These are phyloP conservation scores for Yamadazyma sp. DNA, from an alignment of 1,139 yeast species.

Conservation along the genomic window DNA sequence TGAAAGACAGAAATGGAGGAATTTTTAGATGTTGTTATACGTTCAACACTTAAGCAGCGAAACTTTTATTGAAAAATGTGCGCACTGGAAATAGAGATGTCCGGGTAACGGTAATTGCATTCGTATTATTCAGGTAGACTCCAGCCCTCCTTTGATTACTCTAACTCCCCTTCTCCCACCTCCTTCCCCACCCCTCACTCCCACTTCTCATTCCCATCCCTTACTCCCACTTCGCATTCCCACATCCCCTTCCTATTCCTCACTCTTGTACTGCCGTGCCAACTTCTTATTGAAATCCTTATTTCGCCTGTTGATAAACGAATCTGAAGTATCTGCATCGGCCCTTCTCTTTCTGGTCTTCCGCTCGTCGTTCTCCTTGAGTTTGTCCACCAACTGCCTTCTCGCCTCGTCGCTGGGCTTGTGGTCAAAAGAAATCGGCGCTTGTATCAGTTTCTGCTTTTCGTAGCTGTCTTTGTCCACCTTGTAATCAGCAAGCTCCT, in stretches of 20 bases:
- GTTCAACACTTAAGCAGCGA: neutral
- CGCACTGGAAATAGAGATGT: conserved; percentile 1
- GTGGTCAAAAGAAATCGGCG: conserved; percentile 3
- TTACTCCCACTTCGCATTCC: too few relatives aligned
- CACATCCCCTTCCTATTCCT: neutral
- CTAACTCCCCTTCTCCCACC: too few relatives aligned
- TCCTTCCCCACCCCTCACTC: too few relatives aligned
- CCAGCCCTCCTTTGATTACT: too few relatives aligned
- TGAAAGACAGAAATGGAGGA: too few relatives aligned
- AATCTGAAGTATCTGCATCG: conserved; percentile 28
- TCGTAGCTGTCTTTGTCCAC: conserved; percentile 48
- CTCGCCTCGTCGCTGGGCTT: conserved; percentile 7
- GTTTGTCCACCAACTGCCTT: conserved; percentile 9
- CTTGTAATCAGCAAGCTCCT: conserved; percentile 38
- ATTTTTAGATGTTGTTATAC: neutral
- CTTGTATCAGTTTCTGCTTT: conserved; percentile 26
- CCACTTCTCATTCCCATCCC: too few relatives aligned
- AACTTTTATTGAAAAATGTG: conserved; percentile 1
- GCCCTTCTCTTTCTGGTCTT: conserved; percentile 19
- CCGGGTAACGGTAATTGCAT: conserved; percentile 1
- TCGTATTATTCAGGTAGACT: too few relatives aligned
- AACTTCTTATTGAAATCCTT: conserved; percentile 75
- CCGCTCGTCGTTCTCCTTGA: conserved; percentile 30
- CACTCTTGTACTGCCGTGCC: conserved; percentile 48
- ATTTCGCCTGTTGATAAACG: conserved; percentile 71